These are phyloP conservation scores for Diaporthe australafricana DNA, from an alignment of 2,329 filamentous ascomycete genomes.

Conservation along the genomic window DNA sequence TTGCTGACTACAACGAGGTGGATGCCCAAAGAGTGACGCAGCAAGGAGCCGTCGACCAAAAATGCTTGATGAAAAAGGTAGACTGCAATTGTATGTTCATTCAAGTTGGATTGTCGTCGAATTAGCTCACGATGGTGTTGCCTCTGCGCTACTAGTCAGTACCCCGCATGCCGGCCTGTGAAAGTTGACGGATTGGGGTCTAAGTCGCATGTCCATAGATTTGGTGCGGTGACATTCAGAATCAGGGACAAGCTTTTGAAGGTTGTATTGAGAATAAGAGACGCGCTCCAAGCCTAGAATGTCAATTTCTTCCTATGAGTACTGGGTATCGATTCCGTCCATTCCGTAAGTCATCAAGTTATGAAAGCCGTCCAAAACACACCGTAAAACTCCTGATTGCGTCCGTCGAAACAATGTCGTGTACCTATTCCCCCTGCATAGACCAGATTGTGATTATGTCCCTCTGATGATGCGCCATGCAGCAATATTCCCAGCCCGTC, in stretches of 20 bases:
- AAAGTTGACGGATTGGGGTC: not conserved
- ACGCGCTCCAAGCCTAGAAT: not conserved
- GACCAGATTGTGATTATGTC: not conserved
- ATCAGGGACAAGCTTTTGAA: constrained; percentile 5
- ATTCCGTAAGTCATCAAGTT: constrained; percentile 37
- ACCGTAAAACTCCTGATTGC: constrained; percentile 4
- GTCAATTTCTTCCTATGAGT: constrained; percentile 33
- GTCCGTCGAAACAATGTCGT: constrained; percentile 12
- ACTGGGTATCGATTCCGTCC: constrained; percentile 39
- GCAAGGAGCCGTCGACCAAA: not conserved
- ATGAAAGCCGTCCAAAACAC: constrained; percentile 3
- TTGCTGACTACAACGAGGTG: not conserved
- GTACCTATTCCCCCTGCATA: not conserved
- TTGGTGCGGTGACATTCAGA: not conserved
- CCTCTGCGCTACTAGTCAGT: not conserved
- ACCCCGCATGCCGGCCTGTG: not conserved
- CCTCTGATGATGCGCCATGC: not conserved
- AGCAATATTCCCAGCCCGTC: not conserved
- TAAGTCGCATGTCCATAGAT: not conserved
- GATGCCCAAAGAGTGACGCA: not conserved
- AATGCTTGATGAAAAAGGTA: not conserved
- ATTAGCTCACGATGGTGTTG: constrained; percentile 15
- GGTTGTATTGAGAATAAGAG: constrained; percentile 1
- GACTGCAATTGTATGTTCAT: not conserved
- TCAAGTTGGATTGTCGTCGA: not conserved